phyloP scores from a whole-genome alignment of 176 grass and related monocot genomes.

The Thinopyrum elongatum region DNA sequence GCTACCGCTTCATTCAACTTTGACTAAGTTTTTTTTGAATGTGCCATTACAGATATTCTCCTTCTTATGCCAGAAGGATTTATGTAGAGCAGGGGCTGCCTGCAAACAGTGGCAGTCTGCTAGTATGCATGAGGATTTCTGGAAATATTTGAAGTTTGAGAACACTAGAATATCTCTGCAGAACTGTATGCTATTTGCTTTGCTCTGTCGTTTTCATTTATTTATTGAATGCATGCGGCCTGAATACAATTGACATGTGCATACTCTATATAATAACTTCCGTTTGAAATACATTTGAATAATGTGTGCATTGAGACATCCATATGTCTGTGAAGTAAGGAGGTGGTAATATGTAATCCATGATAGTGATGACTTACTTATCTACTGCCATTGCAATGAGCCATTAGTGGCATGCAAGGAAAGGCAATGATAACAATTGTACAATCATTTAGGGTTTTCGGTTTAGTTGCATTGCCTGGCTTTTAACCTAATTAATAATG shows the following conservation, averaged over 20 bases:
- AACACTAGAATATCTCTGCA: constrained; percentile 68
- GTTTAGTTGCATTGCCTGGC: not conserved
- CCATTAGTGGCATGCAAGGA: not conserved
- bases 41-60: constrained; percentile 77
- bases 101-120: constrained; percentile 84
- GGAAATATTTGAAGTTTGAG: constrained; percentile 85
- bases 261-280: not conserved
- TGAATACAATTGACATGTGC: not conserved
- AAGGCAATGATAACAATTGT: not conserved
- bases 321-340: not conserved
- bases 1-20: not conserved
- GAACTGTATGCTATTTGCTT: constrained; percentile 74
- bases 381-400: not conserved
- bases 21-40: constrained; percentile 32
- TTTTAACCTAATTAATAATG: not conserved
- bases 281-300: constrained; percentile 7
- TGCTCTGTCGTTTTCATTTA: not conserved
- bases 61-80: constrained; percentile 88
- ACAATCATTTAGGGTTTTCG: not conserved
- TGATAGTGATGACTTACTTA: not conserved
- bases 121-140: constrained; percentile 85
- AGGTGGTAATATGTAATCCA: not conserved
- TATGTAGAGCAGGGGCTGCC: constrained; percentile 81
- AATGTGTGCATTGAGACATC: not conserved
- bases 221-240: not conserved